These are phyloP conservation scores for Kewa caespitosa DNA, from an alignment of 179 eudicot species.

Conservation along the genomic window DNA sequence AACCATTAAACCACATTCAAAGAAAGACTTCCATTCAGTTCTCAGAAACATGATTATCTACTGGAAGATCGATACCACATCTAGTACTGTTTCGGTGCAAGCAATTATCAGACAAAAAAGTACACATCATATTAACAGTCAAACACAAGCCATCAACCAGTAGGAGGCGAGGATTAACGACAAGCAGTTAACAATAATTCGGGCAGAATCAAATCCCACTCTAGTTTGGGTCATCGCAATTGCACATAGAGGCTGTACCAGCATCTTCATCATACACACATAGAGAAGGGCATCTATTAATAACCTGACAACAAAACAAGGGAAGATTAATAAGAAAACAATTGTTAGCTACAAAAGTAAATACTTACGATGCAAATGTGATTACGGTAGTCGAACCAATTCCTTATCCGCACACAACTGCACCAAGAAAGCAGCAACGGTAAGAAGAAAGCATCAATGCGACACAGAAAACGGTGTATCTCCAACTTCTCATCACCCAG, in stretches of 20 bases:
- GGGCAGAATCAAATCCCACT: constrained; percentile 4
- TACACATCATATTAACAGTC: not conserved
- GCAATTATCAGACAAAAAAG: constrained; percentile 5
- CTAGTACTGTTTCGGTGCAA: not conserved
- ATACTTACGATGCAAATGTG: constrained; percentile 86
- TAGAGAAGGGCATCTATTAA: not conserved
- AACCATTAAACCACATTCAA: constrained; percentile 48
- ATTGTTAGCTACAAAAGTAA: constrained; percentile 5
- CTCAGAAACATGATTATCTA: constrained; percentile 19
- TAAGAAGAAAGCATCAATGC: constrained; percentile 15
- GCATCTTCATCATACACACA: constrained; percentile 17
- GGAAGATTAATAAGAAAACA: constrained; percentile 2
- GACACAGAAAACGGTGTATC: constrained; percentile 5
- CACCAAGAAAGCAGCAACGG: constrained; percentile 26
- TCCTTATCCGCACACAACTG: constrained; percentile 74
- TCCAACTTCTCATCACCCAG: constrained; percentile 13
- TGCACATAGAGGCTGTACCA: constrained; percentile 10
- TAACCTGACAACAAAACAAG: constrained; percentile 10
- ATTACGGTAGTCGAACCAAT: constrained; percentile 85
- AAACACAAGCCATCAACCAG: constrained; percentile 7
- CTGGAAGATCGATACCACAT: not conserved
- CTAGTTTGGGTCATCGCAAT: not conserved
- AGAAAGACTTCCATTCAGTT: constrained; percentile 38
- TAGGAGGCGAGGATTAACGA: not conserved
- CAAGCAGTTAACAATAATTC: not conserved